Evolutionary conservation across 2,329 filamentous ascomycete species (phyloP), one percentile per base, ranked within the genome.

Genomic region (Exophiala alcalophila): DNA sequence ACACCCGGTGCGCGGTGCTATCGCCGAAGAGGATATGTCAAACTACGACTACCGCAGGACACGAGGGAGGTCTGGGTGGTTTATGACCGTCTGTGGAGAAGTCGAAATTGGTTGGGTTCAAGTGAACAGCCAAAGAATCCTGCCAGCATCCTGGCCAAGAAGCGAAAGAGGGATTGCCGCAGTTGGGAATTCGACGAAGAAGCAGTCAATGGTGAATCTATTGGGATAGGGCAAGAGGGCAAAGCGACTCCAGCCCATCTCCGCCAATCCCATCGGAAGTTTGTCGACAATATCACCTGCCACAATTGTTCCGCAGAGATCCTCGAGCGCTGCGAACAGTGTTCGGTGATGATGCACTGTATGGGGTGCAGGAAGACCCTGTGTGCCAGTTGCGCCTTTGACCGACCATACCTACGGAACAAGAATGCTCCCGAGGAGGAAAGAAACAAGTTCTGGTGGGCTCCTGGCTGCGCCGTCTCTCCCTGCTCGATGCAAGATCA

Each of bases 41-140:
- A 71, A 8, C 73, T 74, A 59, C 67, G 76, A 36, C 72, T 71
- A 35, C 72, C 73, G 0, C 73, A 76, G 34, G 73, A 73, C 29
- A 72, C 72, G 12, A 67, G 71, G 25, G 76, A 79, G 54, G 76
- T 79, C 4, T 80, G 76, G 76, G 76, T 79, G n/a, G 76, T 78
- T 4, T 79, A 78, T 53, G 76, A 80, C 59, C 65, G 76, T 37
- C 59, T 79, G 30, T 80, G 76, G 76, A 64, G 76, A 46, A 78
- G 73, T 27, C 72, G 73, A 48, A 80, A 80, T 50, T 75, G 76
- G 64, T 69, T 80, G 45, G 76, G 75, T 4, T 65, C 70, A 4
- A 55, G 66, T 5, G 56, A 57, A 15, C 36, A 32, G 4, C 16
- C 32, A 10, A 38, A 37, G 20, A 25, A 23, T 24, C 23, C 24